phyloP scores from a whole-genome alignment of 345 rosid genomes.

The Eucalyptus regnans region DNA sequence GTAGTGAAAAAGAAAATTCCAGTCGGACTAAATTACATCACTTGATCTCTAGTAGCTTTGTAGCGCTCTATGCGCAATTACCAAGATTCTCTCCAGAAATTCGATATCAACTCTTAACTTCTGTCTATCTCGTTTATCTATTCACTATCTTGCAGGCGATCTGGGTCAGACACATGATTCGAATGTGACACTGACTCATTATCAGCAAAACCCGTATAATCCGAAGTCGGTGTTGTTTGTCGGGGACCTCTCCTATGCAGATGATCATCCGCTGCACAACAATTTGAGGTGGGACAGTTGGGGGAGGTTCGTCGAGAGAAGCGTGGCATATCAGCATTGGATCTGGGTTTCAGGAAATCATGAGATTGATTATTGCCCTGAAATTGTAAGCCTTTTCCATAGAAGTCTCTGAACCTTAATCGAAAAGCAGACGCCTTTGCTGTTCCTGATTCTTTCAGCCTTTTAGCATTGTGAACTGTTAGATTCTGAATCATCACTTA shows the following conservation, averaged over 20 bases:
- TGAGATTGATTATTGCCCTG: conserved; percentile 26
- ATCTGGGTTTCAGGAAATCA: conserved; percentile 33
- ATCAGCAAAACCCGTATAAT: conserved; percentile 12
- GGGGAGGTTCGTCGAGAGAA: conserved; percentile 30
- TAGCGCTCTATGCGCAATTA: neutral
- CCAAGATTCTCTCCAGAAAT: neutral
- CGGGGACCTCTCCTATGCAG: conserved; percentile 45
- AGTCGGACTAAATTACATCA: neutral
- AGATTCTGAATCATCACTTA: neutral
- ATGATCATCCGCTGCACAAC: conserved; percentile 20
- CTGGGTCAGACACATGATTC: conserved; percentile 37
- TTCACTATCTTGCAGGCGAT: conserved; percentile 11
- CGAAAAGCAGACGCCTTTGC: neutral
- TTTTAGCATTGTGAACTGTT: neutral
- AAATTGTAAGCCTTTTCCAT: neutral
- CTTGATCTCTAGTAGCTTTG: neutral
- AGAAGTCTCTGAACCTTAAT: neutral
- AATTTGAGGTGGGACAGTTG: conserved; percentile 34
- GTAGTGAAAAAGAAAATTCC: neutral
- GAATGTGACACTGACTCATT: conserved; percentile 26
- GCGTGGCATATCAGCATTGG: conserved; percentile 44
- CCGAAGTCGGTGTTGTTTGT: conserved; percentile 18
- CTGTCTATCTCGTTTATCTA: neutral
- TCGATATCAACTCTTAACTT: neutral
- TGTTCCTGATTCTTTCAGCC: neutral